Evolutionary conservation across 2,329 filamentous ascomycete species (phyloP), one percentile per base, ranked within the genome.

Genomic region (Onygena corvina): DNA sequence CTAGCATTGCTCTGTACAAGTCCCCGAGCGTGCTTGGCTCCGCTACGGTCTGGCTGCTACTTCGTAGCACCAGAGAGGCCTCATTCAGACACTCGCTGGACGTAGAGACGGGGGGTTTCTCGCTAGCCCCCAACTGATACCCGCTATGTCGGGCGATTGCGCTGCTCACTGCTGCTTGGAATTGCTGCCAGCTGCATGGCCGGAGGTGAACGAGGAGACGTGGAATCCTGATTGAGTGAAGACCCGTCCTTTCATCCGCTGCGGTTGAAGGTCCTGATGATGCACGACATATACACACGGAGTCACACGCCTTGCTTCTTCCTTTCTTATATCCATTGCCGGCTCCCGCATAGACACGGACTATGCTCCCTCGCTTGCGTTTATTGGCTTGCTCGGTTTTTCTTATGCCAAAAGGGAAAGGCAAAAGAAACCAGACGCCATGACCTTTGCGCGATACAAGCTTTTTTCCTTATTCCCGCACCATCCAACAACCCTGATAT

Each of bases 241-340:
- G 14, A 12, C 9, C 9, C 30, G 12, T 12, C 36, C 27, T 40
- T 40, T 18, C 36, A 23, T 23, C 36, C 36, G 36, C 36, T n/a
- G 36, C 36, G 36, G 36, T 40, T 40, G 36, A 18, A 40, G 20
- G 36, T n/a, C 25, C 36, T 40, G 36, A 18, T 40, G 36, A 20
- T 40, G 36, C 36, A 21, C 36, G 36, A 40, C 36, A 40, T 40
- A n/a, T n/a, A 21, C 36, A 40, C 25, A 40, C 20, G 36, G 36
- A 25, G 12, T 18, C n/a, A 40, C 36, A 40, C 18, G 4, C n/a
- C 25, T 40, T 40, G 21, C 36, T 40, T 40, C 36, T 40, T 40
- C 35, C 20, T 25, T 18, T 40, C 6, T 12, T 40, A 23, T 21
- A 11, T 29, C 27, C 18, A 8, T 25, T 40, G 18, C 20, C 14